Evolutionary conservation across 345 rosid genomes (phyloP), one percentile per base, ranked within the genome.

Genomic region (Linum lewisii): DNA sequence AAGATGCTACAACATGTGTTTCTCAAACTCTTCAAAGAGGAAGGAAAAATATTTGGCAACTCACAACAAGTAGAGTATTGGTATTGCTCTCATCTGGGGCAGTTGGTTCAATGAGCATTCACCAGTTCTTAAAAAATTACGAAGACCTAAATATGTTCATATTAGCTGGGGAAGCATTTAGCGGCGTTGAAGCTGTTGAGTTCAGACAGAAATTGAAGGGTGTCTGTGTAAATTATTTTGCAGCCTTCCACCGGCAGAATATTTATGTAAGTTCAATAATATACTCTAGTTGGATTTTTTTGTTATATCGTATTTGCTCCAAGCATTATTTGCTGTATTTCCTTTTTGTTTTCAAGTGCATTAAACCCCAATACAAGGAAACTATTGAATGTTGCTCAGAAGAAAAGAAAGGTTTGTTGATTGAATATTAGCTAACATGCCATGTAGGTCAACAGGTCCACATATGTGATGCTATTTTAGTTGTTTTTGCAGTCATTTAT

Each of bases 111-210:
- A 85, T 81, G 53, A 94, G 99, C 81, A 87, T 87, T 71, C 97
- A 90, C 70, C 97, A 94, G 72, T 94, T 87, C 77, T 81, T 94
- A 74, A 90, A 85, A 76, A 85, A 78, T 65, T 87, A 90, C 62
- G 97, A 94, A 71, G 99, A 90, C 70, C 72, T 94, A 67, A 85
- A 65, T 76, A 67, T 77, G 73, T 94, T 94, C 66, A 82, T 90
- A 69, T 81, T 94, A 76, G 88, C 96, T 22, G 99, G 97, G 78
- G 97, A 94, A 83, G 90, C 96, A 50, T 94, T 90, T 71, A 90
- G 97, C 72, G 97, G 97, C 60, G 62, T 81, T 71, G 90, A 87
- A 77, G 97, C 90, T 25, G 74, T 75, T 79, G 99, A 94, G 59
- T 90, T 94, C 78, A 82, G 96, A 77, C 83, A 85, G 74, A 90